phyloP scores from a whole-genome alignment of 2,329 filamentous ascomycete species.

The Thelonectria discophora region DNA sequence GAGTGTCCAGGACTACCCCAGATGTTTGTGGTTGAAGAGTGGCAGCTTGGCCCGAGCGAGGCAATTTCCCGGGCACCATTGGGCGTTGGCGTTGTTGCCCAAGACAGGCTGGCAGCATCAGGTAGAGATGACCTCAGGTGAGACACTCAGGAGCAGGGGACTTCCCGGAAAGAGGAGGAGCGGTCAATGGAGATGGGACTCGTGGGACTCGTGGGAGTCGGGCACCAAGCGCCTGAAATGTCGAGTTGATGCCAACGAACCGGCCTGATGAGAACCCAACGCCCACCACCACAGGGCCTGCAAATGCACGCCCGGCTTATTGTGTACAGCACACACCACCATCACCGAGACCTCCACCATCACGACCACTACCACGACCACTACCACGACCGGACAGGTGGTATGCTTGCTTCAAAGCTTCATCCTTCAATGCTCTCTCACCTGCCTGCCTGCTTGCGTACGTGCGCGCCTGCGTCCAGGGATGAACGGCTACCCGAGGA shows the following conservation, averaged over 20 bases:
- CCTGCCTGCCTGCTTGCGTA: not conserved
- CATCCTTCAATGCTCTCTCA: not conserved
- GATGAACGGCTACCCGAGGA: constrained; percentile 17
- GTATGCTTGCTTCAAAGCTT: no score
- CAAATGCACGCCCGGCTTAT: constrained; percentile 10
- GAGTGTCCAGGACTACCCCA: constrained; percentile 40
- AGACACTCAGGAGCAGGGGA: constrained; percentile 45
- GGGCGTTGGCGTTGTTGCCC: constrained; percentile 48
- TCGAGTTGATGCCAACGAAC: constrained; percentile 36
- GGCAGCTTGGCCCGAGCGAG: constrained; percentile 35
- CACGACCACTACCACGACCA: no score
- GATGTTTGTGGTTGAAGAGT: constrained; percentile 37
- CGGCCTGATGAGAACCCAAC: constrained; percentile 34
- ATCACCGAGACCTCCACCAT: no score
- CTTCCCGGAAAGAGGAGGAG: constrained; percentile 46
- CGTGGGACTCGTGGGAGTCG: constrained; percentile 34
- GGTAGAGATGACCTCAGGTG: constrained; percentile 43
- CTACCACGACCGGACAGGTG: no score
- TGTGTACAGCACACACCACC: constrained; percentile 11
- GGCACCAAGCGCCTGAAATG: constrained; percentile 39
- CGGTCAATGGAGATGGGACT: constrained; percentile 44
- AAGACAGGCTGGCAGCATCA: constrained; percentile 43
- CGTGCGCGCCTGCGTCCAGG: not conserved
- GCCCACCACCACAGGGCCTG: constrained; percentile 35
- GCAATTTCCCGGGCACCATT: constrained; percentile 43